Evolutionary conservation across 2,329 filamentous ascomycete genomes (phyloP).

Genomic region (Acephala macrosclerotiorum): DNA sequence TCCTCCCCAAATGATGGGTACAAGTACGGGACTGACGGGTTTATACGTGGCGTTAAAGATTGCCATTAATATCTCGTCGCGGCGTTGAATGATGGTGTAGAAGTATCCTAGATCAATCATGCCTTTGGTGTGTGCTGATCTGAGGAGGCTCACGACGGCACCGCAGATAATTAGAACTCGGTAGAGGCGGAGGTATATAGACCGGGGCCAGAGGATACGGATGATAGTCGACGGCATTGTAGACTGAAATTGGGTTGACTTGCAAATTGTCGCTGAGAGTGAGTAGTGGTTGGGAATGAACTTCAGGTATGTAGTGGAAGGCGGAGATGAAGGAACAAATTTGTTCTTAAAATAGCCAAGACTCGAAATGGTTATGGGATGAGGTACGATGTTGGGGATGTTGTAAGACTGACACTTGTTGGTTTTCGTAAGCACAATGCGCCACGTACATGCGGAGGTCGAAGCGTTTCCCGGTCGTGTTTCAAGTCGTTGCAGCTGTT

Average conservation of each 20-base stretch:
- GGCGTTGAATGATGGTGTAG: neutral
- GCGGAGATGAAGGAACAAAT: neutral
- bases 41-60: neutral
- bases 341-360: neutral
- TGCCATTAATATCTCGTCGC: neutral
- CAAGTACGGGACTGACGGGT: neutral
- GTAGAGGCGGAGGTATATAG: neutral
- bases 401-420: neutral
- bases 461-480: neutral
- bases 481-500: neutral
- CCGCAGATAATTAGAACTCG: neutral
- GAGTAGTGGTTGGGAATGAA: neutral
- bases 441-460: neutral
- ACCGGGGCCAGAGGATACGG: neutral
- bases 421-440: neutral
- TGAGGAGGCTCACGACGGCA: neutral
- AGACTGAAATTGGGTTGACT: neutral
- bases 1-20: neutral
- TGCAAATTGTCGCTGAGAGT: neutral
- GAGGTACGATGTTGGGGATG: neutral
- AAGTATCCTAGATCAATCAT: slow-evolving; percentile 1
- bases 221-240: neutral
- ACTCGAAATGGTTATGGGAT: neutral
- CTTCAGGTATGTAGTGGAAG: neutral
- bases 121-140: neutral